These are phyloP conservation scores for Phialophora tarda DNA, from an alignment of 2,329 filamentous ascomycete species.

Conservation along the genomic window DNA sequence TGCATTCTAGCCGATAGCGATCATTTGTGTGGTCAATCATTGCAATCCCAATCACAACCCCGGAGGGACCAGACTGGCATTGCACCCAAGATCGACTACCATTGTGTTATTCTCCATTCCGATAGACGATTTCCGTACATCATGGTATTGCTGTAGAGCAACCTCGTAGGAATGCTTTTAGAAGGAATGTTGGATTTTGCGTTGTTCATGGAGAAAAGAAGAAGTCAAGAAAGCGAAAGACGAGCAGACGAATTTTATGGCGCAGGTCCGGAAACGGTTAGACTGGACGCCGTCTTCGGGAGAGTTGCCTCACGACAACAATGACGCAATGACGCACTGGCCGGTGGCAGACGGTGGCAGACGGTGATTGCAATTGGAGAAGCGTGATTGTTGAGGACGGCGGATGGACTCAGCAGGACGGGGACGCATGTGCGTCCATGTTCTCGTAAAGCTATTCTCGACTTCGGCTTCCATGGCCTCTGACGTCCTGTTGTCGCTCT, in stretches of 20 bases:
- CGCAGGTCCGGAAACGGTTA: slow-evolving; percentile 3
- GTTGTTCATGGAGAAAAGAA: slow-evolving; percentile 41
- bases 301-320: not conserved
- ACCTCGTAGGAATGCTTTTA: slow-evolving; percentile 44
- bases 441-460: not conserved
- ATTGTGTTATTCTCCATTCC: slow-evolving; percentile 41
- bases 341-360: not conserved
- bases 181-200: slow-evolving; percentile 43
- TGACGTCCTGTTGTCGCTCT: slow-evolving; percentile 24
- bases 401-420: not conserved
- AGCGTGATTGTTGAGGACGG: not conserved
- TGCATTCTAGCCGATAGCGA: not conserved
- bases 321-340: not conserved
- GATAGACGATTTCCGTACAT: slow-evolving; percentile 43
- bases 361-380: not conserved
- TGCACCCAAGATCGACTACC: slow-evolving; percentile 42
- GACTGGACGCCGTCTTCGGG: not conserved
- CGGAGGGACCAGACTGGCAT: slow-evolving; percentile 36
- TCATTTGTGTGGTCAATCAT: slow-evolving; percentile 40
- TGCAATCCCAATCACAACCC: slow-evolving; percentile 41
- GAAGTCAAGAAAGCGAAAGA: slow-evolving; percentile 27
- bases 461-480: slow-evolving; percentile 22
- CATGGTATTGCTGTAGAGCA: slow-evolving; percentile 37
- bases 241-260: slow-evolving; percentile 18
- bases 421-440: not conserved